Conservation (phyloP, 768 basidiomycete species). For the Rhodosporidiobolus odoratus region DNA sequence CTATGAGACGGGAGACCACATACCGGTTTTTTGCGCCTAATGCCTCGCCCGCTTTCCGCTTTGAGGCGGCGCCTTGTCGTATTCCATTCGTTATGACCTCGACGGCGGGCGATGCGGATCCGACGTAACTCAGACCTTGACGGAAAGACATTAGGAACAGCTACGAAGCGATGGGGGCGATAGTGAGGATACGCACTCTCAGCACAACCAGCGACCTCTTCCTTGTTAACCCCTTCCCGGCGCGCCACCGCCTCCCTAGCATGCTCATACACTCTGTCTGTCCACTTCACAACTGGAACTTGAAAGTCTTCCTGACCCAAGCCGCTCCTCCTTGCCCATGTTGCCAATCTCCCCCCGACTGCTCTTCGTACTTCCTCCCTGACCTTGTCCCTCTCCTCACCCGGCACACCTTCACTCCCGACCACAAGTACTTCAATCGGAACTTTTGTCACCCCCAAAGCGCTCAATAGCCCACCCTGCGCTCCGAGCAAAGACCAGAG, state of each 20-base stretch:
- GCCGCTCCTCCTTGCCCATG: constrained; percentile 50
- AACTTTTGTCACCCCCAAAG: constrained; percentile 55
- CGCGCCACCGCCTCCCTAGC: not conserved
- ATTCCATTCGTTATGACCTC: constrained; percentile 74
- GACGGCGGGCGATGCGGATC: constrained; percentile 53
- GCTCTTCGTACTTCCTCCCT: constrained; percentile 55
- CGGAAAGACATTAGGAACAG: not conserved
- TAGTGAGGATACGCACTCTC: constrained; percentile 13
- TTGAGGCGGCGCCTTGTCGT: constrained; percentile 69
- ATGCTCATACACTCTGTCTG: not conserved
- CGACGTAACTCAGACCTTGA: not conserved
- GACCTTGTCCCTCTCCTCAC: constrained; percentile 32
- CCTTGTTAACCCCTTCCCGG: not conserved
- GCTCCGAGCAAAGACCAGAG: constrained; percentile 77
- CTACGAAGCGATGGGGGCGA: constrained; percentile 14
- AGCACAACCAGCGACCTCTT: constrained; percentile 9
- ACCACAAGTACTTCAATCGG: constrained; percentile 65
- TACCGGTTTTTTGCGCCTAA: constrained; percentile 63
- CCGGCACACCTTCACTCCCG: constrained; percentile 58
- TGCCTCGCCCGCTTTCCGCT: constrained; percentile 52
- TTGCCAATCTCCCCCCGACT: constrained; percentile 61
- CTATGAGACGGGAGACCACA: constrained; percentile 1
- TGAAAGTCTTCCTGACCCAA: constrained; percentile 29
- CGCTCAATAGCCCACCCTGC: constrained; percentile 70
- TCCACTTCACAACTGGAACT: not conserved